These are phyloP conservation scores for Ganoderma lucidum DNA, from an alignment of 1,284 basidiomycete species.

Conservation along the genomic window DNA sequence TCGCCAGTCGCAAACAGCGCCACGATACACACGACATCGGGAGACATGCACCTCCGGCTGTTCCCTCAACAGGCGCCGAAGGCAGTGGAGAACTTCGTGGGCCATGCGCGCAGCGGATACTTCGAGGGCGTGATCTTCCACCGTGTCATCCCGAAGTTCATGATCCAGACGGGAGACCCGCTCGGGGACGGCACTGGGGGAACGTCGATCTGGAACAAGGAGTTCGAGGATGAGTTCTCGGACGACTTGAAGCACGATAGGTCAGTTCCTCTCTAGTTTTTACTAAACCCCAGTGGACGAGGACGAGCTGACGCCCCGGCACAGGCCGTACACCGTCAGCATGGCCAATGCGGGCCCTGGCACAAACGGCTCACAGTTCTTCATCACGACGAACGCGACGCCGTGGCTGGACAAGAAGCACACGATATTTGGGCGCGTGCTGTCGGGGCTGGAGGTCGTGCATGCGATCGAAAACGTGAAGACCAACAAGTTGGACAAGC, in stretches of 20 bases:
- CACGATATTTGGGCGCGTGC: constrained; percentile 89
- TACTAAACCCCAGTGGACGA: constrained; percentile 11
- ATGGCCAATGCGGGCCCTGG: constrained; percentile 98
- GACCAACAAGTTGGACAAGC: constrained; percentile 86
- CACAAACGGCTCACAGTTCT: constrained; percentile 98
- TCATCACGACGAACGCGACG: constrained; percentile 96
- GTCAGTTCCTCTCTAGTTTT: constrained; percentile 47
- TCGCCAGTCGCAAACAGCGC: constrained; percentile 79
- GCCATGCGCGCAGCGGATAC: constrained; percentile 91
- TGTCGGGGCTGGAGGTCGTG: constrained; percentile 65
- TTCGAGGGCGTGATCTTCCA: constrained; percentile 97
- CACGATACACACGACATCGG: constrained; percentile 94
- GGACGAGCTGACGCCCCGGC: constrained; percentile 15
- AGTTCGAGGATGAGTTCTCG: constrained; percentile 97
- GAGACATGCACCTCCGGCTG: constrained; percentile 92
- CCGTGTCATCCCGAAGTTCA: constrained; percentile 98
- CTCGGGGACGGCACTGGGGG: constrained; percentile 98
- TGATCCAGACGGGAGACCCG: constrained; percentile 99
- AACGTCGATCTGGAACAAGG: constrained; percentile 91
- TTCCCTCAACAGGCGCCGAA: constrained; percentile 94
- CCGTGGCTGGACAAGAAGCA: constrained; percentile 98
- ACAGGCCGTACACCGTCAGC: constrained; percentile 93
- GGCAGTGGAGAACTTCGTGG: constrained; percentile 97
- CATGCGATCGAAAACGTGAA: constrained; percentile 70
- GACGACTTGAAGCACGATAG: constrained; percentile 91